phyloP scores from a whole-genome alignment of 257 asterid species.

The Penstemon barbatus region DNA sequence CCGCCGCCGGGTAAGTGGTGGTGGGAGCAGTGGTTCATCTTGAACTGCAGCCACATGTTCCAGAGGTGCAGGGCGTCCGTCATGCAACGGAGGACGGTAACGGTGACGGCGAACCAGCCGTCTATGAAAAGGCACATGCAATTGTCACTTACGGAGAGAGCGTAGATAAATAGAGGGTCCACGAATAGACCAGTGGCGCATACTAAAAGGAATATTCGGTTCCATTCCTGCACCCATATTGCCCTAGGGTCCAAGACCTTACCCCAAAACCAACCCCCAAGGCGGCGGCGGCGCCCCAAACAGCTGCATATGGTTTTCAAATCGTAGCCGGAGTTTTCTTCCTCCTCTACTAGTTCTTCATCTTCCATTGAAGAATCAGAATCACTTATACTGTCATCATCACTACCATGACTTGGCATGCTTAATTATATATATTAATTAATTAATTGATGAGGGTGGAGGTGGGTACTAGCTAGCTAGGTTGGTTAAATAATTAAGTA shows the following conservation, averaged over 20 bases:
- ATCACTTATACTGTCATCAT: constrained; percentile 4
- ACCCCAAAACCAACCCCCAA: constrained; percentile 42
- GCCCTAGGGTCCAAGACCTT: constrained; percentile 58
- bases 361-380: not conserved
- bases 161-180: constrained; percentile 84
- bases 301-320: constrained; percentile 22
- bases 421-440: not conserved
- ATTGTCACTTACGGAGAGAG: constrained; percentile 73
- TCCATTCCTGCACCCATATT: constrained; percentile 87
- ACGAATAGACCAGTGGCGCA: constrained; percentile 76
- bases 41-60: constrained; percentile 89
- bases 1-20: not conserved
- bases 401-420: constrained; percentile 45
- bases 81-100: constrained; percentile 86
- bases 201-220: constrained; percentile 68
- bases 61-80: constrained; percentile 77
- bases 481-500: constrained; percentile 6
- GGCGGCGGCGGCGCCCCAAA: constrained; percentile 19
- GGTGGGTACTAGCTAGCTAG: not conserved
- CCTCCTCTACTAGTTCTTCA: constrained; percentile 25
- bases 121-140: constrained; percentile 85
- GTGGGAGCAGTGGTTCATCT: constrained; percentile 41
- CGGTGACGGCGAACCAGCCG: constrained; percentile 86
- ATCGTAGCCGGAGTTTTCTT: constrained; percentile 1
- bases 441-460: not conserved